Evolutionary conservation across 306 rosid genomes (phyloP).

Genomic region (Rosa persica): DNA sequence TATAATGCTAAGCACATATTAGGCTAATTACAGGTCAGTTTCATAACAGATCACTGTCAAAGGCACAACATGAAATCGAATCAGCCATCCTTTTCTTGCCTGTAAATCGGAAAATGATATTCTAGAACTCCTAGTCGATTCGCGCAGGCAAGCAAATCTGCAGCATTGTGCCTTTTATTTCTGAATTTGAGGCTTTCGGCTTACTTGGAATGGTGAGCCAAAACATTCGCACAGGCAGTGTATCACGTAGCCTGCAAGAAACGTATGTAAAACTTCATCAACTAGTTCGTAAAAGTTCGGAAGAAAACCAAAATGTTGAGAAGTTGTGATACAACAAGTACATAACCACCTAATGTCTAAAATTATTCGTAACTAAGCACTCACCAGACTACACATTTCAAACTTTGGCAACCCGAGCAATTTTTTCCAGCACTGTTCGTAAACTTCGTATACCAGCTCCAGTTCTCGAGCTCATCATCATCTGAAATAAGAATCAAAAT

Average conservation of each 20-base stretch:
- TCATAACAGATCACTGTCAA: not conserved
- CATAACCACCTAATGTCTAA: too few relatives aligned
- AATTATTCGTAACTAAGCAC: not conserved
- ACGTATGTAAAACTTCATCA: not conserved
- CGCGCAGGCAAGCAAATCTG: not conserved
- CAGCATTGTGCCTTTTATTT: not conserved
- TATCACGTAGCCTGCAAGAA: not conserved
- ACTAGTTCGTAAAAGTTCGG: not conserved
- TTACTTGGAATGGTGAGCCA: not conserved
- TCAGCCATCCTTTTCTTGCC: not conserved
- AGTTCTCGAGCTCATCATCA: constrained; percentile 93
- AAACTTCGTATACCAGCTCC: constrained; percentile 92
- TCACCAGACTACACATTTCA: constrained; percentile 30
- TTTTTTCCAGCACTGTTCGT: constrained; percentile 72
- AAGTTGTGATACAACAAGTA: too few relatives aligned
- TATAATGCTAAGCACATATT: not conserved
- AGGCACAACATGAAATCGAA: not conserved
- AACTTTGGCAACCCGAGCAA: constrained; percentile 62
- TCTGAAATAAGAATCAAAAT: constrained; percentile 42
- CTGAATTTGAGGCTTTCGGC: not conserved
- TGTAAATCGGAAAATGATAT: not conserved
- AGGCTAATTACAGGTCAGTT: constrained; percentile 11
- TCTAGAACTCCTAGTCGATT: not conserved
- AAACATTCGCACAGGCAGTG: constrained; percentile 9
- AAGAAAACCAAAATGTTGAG: not conserved